A percentile compares a stretch with the other conserved stretches of the same genome.
These are phyloP conservation scores for Rosa multiflora DNA, from an alignment of 306 rosid genomes.

Conservation along the genomic window DNA sequence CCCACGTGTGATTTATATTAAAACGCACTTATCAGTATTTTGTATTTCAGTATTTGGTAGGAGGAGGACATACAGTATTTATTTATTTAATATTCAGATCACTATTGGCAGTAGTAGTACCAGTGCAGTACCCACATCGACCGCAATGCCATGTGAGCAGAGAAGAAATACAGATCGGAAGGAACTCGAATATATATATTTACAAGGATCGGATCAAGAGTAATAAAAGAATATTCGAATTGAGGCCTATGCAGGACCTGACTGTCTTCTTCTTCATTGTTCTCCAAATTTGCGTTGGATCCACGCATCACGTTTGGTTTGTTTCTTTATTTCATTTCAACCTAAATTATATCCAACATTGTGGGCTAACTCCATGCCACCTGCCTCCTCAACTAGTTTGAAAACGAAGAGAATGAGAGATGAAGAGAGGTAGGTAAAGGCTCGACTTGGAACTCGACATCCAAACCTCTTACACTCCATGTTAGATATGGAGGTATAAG, in stretches of 20 bases:
- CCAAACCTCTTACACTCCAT: not conserved
- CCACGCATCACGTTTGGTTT: not conserved
- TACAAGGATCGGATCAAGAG: not conserved
- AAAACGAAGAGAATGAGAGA: not conserved
- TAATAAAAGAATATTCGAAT: not conserved
- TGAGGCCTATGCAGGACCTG: not conserved
- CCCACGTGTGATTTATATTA: not conserved
- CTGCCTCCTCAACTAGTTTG: not conserved
- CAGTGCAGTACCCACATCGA: not conserved
- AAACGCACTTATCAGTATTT: not conserved
- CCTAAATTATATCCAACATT: not conserved
- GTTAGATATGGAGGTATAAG: not conserved
- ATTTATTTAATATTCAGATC: not conserved
- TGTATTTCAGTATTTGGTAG: not conserved
- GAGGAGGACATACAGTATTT: not conserved
- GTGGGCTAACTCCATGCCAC: not conserved
- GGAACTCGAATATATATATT: not conserved
- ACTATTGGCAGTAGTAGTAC: not conserved
- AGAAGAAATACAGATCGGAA: not conserved
- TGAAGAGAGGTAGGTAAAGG: conserved; percentile 3
- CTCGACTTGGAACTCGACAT: not conserved
- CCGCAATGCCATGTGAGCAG: not conserved
- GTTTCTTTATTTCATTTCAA: not conserved
- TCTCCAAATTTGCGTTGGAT: conserved; percentile 8
- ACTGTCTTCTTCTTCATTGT: not conserved